Conservation (phyloP, 371 early-diverging fungal species). For the Lichtheimia ornata region DNA sequence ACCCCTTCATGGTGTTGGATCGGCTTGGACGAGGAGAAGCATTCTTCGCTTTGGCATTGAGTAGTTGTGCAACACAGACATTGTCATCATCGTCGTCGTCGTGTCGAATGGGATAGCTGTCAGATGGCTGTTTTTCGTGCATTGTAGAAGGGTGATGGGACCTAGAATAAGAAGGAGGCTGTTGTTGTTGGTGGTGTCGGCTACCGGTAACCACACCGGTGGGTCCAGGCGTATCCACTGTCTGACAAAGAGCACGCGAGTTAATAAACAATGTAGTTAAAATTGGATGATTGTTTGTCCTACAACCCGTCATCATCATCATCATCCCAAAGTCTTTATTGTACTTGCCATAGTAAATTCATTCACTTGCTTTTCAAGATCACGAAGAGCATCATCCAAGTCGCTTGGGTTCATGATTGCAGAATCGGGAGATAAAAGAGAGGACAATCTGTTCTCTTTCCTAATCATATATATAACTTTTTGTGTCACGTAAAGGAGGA, state of each 20-base stretch:
- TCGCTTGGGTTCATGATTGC: constrained; percentile 22
- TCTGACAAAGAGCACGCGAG: constrained; percentile 1
- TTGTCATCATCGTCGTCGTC: constrained; percentile 40
- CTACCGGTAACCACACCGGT: not conserved
- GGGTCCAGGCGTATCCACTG: constrained; percentile 1
- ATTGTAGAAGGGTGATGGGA: not conserved
- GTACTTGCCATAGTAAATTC: constrained; percentile 42
- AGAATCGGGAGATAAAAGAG: constrained; percentile 16
- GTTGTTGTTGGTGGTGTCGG: constrained; percentile 3
- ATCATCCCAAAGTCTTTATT: not conserved
- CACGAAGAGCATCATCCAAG: constrained; percentile 33
- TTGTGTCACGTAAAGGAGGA: no score
- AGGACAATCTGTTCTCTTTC: constrained; percentile 3
- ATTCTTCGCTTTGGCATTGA: constrained; percentile 13
- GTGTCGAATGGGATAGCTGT: no score
- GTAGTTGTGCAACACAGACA: constrained; percentile 27
- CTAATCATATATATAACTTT: no score
- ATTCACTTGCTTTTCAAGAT: constrained; percentile 44
- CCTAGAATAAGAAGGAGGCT: not conserved
- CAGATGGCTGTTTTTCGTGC: not conserved
- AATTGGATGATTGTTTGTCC: not conserved
- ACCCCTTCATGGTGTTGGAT: constrained; percentile 9
- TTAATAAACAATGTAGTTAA: constrained; percentile 6
- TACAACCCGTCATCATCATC: not conserved
- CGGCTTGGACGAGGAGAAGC: constrained; percentile 14